Percentiles rank a stretch among this genome's conserved stretches.
These are phyloP conservation scores for Penicillium sp. DNA, from an alignment of 2,329 filamentous ascomycete species.

Conservation along the genomic window DNA sequence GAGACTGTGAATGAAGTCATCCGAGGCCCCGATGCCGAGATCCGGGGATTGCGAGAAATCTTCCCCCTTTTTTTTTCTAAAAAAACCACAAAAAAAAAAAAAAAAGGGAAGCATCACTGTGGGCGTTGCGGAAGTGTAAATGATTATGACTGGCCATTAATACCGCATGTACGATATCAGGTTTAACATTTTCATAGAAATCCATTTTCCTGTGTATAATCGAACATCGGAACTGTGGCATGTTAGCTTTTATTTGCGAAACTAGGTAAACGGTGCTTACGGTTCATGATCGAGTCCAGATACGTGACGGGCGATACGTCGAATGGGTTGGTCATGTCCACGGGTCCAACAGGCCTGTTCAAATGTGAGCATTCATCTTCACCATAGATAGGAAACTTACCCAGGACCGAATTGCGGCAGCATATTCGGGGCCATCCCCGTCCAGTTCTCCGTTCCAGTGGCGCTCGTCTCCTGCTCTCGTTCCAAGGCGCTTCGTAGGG, in stretches of 20 bases:
- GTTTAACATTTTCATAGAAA: background rate
- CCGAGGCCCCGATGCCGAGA: background rate
- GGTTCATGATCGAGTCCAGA: slow-evolving; percentile 32
- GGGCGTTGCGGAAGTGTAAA: too few species aligned
- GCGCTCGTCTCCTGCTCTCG: slow-evolving; percentile 6
- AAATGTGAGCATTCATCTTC: background rate
- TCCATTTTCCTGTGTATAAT: background rate
- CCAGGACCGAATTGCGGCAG: background rate
- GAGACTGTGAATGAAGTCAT: background rate
- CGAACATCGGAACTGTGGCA: background rate
- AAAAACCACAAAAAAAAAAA: too few species aligned
- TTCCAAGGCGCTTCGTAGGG: slow-evolving; percentile 20
- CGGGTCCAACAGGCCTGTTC: slow-evolving; percentile 3
- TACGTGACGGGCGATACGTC: slow-evolving; percentile 26
- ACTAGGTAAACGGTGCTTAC: slow-evolving; percentile 5
- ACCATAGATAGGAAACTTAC: slow-evolving; percentile 8
- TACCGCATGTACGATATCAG: background rate
- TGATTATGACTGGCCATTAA: background rate
- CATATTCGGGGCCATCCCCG: background rate
- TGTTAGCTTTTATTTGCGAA: background rate
- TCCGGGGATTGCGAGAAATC: background rate
- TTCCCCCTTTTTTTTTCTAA: too few species aligned
- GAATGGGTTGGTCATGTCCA: slow-evolving; percentile 15
- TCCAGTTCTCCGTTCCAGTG: background rate
- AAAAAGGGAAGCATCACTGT: too few species aligned